Evolutionary conservation across 345 rosid species (phyloP), one percentile per base, ranked within the genome.

Genomic region (Raphanus sativus): DNA sequence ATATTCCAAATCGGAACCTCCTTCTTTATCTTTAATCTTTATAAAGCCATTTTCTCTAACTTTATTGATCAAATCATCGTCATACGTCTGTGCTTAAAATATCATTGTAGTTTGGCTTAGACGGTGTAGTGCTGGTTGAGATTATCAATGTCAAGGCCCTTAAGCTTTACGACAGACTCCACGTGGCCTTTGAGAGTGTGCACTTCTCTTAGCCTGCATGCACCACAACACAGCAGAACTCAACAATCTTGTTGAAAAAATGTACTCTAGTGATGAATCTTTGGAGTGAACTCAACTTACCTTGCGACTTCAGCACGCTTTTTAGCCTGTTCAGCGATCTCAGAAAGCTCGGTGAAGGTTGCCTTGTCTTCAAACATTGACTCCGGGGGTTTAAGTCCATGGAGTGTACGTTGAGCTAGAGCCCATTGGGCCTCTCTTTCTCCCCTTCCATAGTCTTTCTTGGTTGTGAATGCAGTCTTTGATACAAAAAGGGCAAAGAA

Each of bases 381-480:
- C 45, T 85, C 84, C 0, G 92, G 91, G 1, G 92, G 85, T 58
- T 87, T 87, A 67, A 89, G 85, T 28, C 97, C 98, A 8, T 88
- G 95, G 0, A 89, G 86, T 1, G 98, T 93, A 38, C 95, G 89
- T 71, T 93, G 98, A 69, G 90, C 94, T 60, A 87, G 61, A 2
- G 93, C 97, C 98, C 98, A 89, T 60, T 86, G 95, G 0, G 98
- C 98, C 76, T 91, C 97, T 81, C 95, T 86, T 52, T 91, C 98
- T 5, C 86, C 95, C 61, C 16, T 89, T 3, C 97, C 97, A 6
- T 89, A 91, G 65, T 93, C 94, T 78, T 87, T 88, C 87, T 93
- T 93, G 4, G 91, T 82, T 2, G 98, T 91, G 85, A 93, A 91
- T 16, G 98, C 98, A 2, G 91, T 89, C 98, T 78, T 58, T 1